A percentile compares a stretch with the other conserved stretches of the same genome.
Evolutionary conservation across 306 rosid species (phyloP).

Genomic region (Ormosia semicastrata): DNA sequence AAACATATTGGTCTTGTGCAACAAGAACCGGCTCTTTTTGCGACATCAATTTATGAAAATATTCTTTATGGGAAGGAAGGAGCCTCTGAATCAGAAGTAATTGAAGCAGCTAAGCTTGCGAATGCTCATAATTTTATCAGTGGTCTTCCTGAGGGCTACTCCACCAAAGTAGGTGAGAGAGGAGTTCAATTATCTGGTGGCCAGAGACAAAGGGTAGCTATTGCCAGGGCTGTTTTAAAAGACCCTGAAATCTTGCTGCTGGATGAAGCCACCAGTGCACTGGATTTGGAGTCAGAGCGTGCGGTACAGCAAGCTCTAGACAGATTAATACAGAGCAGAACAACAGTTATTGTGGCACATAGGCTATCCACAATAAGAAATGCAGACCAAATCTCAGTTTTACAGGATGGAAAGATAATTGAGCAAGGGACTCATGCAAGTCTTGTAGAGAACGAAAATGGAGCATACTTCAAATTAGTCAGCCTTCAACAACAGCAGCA

Average conservation of each 20-base stretch:
- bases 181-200: constrained; percentile 96
- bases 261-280: constrained; percentile 93
- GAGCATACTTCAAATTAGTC: constrained; percentile 82
- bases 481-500: constrained; percentile 90
- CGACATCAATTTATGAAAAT: constrained; percentile 82
- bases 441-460: constrained; percentile 68
- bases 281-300: constrained; percentile 83
- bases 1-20: constrained; percentile 90
- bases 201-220: constrained; percentile 88
- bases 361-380: constrained; percentile 86
- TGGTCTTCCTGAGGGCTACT: constrained; percentile 89
- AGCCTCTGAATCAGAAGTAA: constrained; percentile 78
- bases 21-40: constrained; percentile 96
- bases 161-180: constrained; percentile 90
- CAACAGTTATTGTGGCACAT: constrained; percentile 91
- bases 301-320: constrained; percentile 86
- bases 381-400: constrained; percentile 87
- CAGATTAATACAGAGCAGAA: constrained; percentile 77
- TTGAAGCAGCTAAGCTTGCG: constrained; percentile 88
- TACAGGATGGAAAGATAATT: constrained; percentile 83
- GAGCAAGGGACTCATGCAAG: constrained; percentile 86
- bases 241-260: constrained; percentile 81
- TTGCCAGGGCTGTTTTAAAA: constrained; percentile 83
- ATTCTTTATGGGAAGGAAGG: constrained; percentile 88
- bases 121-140: constrained; percentile 88